Base-by-base conservation (phyloP, 768 basidiomycete genomes). In the Suillus lakei region DNA sequence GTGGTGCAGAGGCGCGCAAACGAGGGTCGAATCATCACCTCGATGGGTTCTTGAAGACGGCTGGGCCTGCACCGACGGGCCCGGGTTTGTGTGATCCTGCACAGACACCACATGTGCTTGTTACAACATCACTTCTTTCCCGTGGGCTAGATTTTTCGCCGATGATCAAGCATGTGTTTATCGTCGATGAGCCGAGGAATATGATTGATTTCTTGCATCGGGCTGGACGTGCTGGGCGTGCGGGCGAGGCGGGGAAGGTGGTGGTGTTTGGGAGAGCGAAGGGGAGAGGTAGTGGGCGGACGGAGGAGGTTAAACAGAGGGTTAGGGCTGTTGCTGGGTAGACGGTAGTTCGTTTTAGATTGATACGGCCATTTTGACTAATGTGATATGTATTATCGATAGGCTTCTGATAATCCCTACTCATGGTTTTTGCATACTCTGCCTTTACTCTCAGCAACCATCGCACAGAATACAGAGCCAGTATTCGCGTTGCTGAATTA, bases 121-220 rank as follows among this genome's bases (percentile, higher is more conserved):
- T 97, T 62, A 96, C 96, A 39, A 98, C 96, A 0, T 96, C 95
- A 6, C 82, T 98, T 39, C 88, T 98, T 32, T 95, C 94, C 12
- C 87, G 96, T 23, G 96, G 96, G 2, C 85, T 97, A 2, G 96
- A 98, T 75, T 98, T 98, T 71, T 81, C 88, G 16, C 89, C 93
- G 0, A 79, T 80, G 5, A 87, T 97, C 69, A 84, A 85, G 67
- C 88, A 96, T 70, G 91, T 97, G 3, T 91, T 98, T 75, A 90
- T 97, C 68, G 84, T 93, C 28, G 96, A 97, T 69, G 88, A 92
- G 72, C 95, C 96, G 23, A 81, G 91, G 69, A 96, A 95, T 74
- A 92, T 91, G 83, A 85, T 96, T 44, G 96, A 98, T 76, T 96
- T 97, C 74, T 75, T 98, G 66, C 96, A 98, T 78, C 88, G 96